Evolutionary conservation across 179 eudicot species (phyloP).

Genomic region (Silene vulgaris): DNA sequence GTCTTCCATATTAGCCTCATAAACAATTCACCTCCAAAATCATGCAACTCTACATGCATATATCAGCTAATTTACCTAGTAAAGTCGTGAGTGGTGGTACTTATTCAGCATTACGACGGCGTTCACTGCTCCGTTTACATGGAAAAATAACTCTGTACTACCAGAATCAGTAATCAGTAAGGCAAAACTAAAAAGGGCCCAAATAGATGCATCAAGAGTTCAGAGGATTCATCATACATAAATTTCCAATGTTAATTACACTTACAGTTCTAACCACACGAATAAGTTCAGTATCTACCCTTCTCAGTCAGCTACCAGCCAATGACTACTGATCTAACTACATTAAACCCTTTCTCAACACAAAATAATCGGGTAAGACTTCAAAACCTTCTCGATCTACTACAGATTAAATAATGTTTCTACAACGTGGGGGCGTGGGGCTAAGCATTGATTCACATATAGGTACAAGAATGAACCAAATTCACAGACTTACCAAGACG

Average conservation of each 20-base stretch:
- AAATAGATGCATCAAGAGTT: slow-evolving; percentile 7
- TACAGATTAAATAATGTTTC: neutral
- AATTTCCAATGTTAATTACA: slow-evolving; percentile 14
- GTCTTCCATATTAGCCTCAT: no score
- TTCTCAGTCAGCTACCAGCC: slow-evolving; percentile 14
- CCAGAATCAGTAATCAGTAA: no score
- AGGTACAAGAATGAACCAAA: slow-evolving; percentile 34
- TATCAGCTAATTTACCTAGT: neutral
- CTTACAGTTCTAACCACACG: neutral
- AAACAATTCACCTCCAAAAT: no score
- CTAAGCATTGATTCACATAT: slow-evolving; percentile 3
- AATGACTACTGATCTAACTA: neutral
- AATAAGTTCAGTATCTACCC: neutral
- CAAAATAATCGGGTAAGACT: neutral
- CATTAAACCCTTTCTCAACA: neutral
- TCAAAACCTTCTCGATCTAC: neutral
- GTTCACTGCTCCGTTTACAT: neutral
- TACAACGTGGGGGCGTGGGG: neutral
- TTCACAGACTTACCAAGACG: slow-evolving; percentile 49
- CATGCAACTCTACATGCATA: neutral
- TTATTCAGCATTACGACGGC: neutral
- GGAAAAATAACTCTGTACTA: neutral
- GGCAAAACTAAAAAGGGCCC: no score
- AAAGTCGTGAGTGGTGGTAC: neutral
- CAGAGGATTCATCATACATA: slow-evolving; percentile 7